Conservation (phyloP, 2,329 filamentous ascomycete genomes). For the Epichloe sp. region DNA sequence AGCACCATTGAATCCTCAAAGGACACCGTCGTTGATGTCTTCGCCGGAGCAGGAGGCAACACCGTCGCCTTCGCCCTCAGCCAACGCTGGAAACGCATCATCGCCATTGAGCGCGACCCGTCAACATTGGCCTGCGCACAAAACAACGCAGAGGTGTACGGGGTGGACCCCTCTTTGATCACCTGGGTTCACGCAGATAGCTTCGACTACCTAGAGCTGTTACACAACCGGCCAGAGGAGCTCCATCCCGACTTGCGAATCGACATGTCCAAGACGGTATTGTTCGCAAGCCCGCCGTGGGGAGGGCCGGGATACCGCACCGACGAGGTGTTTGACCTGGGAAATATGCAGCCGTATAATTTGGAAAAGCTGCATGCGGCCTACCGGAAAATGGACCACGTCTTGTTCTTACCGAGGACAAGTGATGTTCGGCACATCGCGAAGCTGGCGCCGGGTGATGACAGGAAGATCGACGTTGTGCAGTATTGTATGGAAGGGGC, state of each 20-base stretch:
- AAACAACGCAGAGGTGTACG: slow-evolving; percentile 80
- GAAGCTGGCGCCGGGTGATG: slow-evolving; percentile 29
- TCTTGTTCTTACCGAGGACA: slow-evolving; percentile 74
- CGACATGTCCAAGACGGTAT: slow-evolving; percentile 27
- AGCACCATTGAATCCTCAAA: slow-evolving; percentile 40
- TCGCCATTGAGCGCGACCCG: slow-evolving; percentile 77
- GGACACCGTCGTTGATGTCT: slow-evolving; percentile 68
- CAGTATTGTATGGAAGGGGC: slow-evolving; percentile 89
- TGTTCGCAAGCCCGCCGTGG: slow-evolving; percentile 50
- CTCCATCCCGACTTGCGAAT: slow-evolving; percentile 27
- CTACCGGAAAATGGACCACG: slow-evolving; percentile 47
- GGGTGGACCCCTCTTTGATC: slow-evolving; percentile 56
- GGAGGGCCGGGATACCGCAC: slow-evolving; percentile 43
- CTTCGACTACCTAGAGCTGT: slow-evolving; percentile 54
- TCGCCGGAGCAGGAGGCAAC: slow-evolving; percentile 87
- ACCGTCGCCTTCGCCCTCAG: slow-evolving; percentile 85
- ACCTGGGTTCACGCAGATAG: slow-evolving; percentile 81
- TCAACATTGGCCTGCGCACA: slow-evolving; percentile 78
- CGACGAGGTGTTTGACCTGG: slow-evolving; percentile 66
- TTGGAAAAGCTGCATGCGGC: slow-evolving; percentile 47
- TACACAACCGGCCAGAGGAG: slow-evolving; percentile 22
- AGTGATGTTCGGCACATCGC: slow-evolving; percentile 74
- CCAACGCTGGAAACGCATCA: slow-evolving; percentile 66
- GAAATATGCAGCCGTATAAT: slow-evolving; percentile 79
- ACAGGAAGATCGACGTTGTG: slow-evolving; percentile 54